Conservation (phyloP, 129 eudicot genomes). For the Chrysanthemum makinoi region DNA sequence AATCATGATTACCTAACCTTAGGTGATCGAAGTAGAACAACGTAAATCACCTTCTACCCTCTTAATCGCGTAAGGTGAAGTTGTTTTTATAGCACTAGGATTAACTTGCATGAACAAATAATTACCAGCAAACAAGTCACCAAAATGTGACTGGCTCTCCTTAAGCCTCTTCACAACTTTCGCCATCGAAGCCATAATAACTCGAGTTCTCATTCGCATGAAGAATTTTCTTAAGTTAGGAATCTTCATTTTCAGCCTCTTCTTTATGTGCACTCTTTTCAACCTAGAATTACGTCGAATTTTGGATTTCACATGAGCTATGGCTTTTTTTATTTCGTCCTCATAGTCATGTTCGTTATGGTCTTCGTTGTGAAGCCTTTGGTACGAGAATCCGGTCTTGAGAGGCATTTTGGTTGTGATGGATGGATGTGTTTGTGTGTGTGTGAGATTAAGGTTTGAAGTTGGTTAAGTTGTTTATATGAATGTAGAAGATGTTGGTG, state of each 20-base stretch:
- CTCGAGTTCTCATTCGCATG: constrained; percentile 39
- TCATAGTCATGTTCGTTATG: constrained; percentile 27
- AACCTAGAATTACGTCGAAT: constrained; percentile 29
- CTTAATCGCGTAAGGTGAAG: constrained; percentile 26
- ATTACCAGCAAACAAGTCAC: constrained; percentile 88
- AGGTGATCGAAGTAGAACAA: not conserved
- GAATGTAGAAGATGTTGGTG: constrained; percentile 3
- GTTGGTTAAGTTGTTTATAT: constrained; percentile 18
- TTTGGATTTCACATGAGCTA: constrained; percentile 30
- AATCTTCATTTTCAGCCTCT: constrained; percentile 52
- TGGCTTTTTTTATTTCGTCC: constrained; percentile 20
- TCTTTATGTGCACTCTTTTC: constrained; percentile 40
- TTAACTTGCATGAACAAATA: constrained; percentile 85
- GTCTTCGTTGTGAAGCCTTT: constrained; percentile 39
- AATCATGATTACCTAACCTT: constrained; percentile 17
- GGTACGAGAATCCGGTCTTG: constrained; percentile 50
- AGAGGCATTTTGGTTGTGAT: constrained; percentile 14
- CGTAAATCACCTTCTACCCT: constrained; percentile 23
- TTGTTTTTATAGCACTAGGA: constrained; percentile 53
- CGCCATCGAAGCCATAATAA: constrained; percentile 43
- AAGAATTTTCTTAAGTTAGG: constrained; percentile 55
- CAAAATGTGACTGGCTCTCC: constrained; percentile 72
- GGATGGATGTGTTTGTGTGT: not conserved
- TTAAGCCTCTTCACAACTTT: constrained; percentile 65
- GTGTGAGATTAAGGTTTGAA: not conserved